Conservation (phyloP, 2,329 filamentous ascomycete species). For the Arthroderma sp. region DNA sequence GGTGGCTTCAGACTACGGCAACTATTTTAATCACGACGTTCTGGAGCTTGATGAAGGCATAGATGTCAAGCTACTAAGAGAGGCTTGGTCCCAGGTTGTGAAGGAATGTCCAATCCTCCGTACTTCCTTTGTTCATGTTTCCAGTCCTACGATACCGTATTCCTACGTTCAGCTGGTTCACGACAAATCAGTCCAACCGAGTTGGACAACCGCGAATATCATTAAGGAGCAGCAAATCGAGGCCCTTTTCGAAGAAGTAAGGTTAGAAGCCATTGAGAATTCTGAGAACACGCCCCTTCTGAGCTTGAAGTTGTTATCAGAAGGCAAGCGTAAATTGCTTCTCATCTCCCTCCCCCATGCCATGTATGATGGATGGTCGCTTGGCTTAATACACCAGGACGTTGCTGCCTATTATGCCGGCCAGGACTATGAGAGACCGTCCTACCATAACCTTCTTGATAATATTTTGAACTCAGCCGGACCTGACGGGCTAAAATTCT, state of each 20-base stretch:
- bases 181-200: constrained; percentile 14
- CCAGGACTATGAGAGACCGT: constrained; percentile 28
- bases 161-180: constrained; percentile 46
- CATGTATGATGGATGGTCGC: constrained; percentile 79
- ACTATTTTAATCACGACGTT: constrained; percentile 79
- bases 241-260: constrained; percentile 12
- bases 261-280: constrained; percentile 9
- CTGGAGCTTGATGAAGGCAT: constrained; percentile 45
- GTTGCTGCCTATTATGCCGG: constrained; percentile 52
- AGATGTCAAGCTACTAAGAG: constrained; percentile 43
- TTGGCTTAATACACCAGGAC: constrained; percentile 59
- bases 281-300: constrained; percentile 16
- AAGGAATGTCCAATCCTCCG: constrained; percentile 56
- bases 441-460: constrained; percentile 43
- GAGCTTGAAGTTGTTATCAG: constrained; percentile 26
- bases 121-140: constrained; percentile 57
- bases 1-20: constrained; percentile 56
- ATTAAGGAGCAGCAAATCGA: constrained; percentile 14
- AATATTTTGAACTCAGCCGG: constrained; percentile 38
- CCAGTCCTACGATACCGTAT: constrained; percentile 43
- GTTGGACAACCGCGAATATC: constrained; percentile 20
- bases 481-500: constrained; percentile 45
- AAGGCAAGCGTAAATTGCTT: constrained; percentile 28
- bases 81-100: constrained; percentile 51
- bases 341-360: constrained; percentile 69